phyloP scores from a whole-genome alignment of 83 land plant genomes.

The Diphasiastrum complanatum region DNA sequence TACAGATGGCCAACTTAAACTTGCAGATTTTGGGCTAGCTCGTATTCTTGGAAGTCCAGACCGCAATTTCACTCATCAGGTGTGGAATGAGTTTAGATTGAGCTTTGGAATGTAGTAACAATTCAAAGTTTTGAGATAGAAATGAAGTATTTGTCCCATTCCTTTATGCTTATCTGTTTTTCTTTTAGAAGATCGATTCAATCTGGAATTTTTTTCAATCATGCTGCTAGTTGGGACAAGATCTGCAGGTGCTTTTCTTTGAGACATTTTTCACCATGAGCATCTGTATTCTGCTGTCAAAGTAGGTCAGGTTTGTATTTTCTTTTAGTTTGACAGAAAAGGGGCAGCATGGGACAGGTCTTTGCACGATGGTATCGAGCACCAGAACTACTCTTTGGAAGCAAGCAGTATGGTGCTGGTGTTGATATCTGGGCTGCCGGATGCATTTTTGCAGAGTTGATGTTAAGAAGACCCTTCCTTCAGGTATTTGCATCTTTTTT shows the following conservation, averaged over 20 bases:
- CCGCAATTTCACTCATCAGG: conserved; percentile 93
- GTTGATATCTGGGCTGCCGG: conserved; percentile 99
- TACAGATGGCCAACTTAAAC: conserved; percentile 84
- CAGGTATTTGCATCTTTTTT: conserved; percentile 63
- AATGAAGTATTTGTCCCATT: no score
- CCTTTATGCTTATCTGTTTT: no score
- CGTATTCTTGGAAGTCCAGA: conserved; percentile 96
- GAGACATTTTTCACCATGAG: no score
- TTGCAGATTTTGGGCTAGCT: conserved; percentile 96
- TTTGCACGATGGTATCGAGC: conserved; percentile 99
- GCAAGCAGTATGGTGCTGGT: conserved; percentile 86
- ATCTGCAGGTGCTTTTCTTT: no score
- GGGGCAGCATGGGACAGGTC: conserved; percentile 48
- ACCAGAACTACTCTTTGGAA: conserved; percentile 88
- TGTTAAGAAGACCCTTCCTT: conserved; percentile 83
- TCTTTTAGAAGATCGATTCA: no score
- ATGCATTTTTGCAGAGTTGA: conserved; percentile 94
- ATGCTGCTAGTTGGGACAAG: no score
- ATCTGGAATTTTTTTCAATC: no score
- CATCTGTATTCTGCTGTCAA: no score
- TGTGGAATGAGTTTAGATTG: conserved; percentile 16
- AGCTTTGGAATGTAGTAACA: no score
- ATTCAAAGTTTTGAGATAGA: no score
- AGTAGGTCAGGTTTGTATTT: no score
- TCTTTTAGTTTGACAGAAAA: no score